A percentile compares a stretch with the other conserved stretches of the same genome.
These are phyloP conservation scores for Spongospora subterranea DNA, from an alignment of 208 protist species.

Conservation along the genomic window DNA sequence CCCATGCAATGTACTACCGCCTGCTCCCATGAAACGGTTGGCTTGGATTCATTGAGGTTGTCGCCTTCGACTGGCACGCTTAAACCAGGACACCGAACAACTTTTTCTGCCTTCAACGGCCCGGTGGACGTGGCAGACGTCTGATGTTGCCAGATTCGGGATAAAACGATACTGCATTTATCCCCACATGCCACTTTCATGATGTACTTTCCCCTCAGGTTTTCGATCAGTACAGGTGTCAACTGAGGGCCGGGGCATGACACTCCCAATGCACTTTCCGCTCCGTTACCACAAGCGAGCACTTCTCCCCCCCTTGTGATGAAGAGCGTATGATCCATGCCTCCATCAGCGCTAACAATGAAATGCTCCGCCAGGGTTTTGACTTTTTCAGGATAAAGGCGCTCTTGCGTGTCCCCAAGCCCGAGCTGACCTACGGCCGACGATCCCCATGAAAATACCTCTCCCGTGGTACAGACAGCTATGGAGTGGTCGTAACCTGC, in stretches of 20 bases:
- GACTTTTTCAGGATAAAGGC: conserved; percentile 4
- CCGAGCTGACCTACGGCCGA: conserved; percentile 26
- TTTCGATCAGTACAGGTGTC: not conserved
- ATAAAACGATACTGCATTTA: conserved; percentile 38
- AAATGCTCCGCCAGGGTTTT: not conserved
- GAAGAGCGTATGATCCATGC: conserved; percentile 38
- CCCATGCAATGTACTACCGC: not conserved
- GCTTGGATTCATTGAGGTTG: not conserved
- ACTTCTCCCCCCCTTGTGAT: not conserved
- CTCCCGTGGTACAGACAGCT: conserved; percentile 11
- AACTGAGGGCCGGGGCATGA: not conserved
- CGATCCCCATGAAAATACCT: not conserved
- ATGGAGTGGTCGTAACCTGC: conserved; percentile 37
- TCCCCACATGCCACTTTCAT: conserved; percentile 33
- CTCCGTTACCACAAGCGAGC: conserved; percentile 24
- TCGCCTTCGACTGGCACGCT: not conserved
- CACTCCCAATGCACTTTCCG: conserved; percentile 7
- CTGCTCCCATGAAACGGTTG: not conserved
- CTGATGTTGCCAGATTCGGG: not conserved
- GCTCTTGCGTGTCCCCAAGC: conserved; percentile 14
- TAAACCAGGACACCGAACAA: not conserved
- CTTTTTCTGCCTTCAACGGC: not conserved
- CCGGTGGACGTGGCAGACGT: not conserved
- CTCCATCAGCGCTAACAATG: conserved; percentile 20
- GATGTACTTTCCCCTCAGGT: conserved; percentile 25